These are phyloP conservation scores for Penicillium crustosum DNA, from an alignment of 2,329 filamentous ascomycete species.

Conservation along the genomic window DNA sequence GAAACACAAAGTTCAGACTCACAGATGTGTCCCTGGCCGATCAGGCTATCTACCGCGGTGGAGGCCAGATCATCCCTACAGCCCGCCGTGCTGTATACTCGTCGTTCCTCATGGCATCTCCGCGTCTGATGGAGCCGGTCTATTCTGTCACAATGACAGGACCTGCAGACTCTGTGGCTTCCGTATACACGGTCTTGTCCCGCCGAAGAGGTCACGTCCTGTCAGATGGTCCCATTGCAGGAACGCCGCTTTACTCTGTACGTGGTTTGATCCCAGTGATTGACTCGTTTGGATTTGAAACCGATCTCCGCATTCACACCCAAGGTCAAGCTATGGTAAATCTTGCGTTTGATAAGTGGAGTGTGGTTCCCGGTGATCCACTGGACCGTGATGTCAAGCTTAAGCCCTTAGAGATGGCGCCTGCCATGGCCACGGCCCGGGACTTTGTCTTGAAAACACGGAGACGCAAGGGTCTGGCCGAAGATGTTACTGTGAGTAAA, in stretches of 20 bases:
- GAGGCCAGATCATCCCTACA: slow-evolving; percentile 96
- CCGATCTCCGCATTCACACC: slow-evolving; percentile 91
- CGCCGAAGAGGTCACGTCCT: slow-evolving; percentile 88
- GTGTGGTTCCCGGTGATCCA: slow-evolving; percentile 91
- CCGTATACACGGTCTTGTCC: slow-evolving; percentile 88
- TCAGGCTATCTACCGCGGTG: slow-evolving; percentile 91
- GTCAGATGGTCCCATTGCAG: slow-evolving; percentile 89
- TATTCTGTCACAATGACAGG: slow-evolving; percentile 93
- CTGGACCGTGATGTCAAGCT: slow-evolving; percentile 83
- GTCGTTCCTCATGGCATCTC: slow-evolving; percentile 94
- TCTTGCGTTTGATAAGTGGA: slow-evolving; percentile 94
- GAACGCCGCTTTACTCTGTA: slow-evolving; percentile 89
- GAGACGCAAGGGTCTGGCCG: slow-evolving; percentile 85
- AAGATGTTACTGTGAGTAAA: slow-evolving; percentile 93
- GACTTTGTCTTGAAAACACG: slow-evolving; percentile 98
- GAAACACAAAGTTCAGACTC: slow-evolving; percentile 96
- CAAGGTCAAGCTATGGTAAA: slow-evolving; percentile 88
- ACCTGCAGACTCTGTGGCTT: slow-evolving; percentile 81
- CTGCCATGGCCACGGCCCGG: slow-evolving; percentile 82
- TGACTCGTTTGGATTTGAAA: slow-evolving; percentile 97
- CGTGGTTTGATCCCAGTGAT: slow-evolving; percentile 92
- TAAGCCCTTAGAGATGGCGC: slow-evolving; percentile 81
- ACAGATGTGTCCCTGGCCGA: slow-evolving; percentile 84
- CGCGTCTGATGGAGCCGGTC: slow-evolving; percentile 93
- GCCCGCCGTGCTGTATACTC: slow-evolving; percentile 90